Evolutionary conservation across 2,329 filamentous ascomycete species (phyloP), one percentile per base, ranked within the genome.

Genomic region (Fusarium armeniacum): DNA sequence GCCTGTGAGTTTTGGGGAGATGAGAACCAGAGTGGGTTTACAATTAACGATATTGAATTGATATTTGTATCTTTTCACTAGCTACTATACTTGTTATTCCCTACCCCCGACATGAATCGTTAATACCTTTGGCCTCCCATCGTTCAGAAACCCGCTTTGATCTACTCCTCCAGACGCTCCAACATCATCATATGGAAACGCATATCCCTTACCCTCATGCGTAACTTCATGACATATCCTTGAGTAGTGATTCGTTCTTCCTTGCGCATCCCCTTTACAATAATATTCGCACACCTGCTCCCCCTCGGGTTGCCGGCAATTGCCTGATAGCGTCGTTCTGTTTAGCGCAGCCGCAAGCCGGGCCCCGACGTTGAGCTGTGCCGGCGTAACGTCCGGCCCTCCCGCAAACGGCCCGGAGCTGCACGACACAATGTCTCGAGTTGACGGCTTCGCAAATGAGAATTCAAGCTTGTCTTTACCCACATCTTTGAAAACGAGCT

Each of bases 311-410:
- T 86, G 88, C 69, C 75, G 72, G n/a, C 77, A 55, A 71, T 86
- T 80, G 22, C 79, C 75, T 51, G 92, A 79, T 64, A 96, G 79
- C 13, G 91, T 94, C 35, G 87, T 89, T 24, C 93, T 86, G 79
- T 94, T 93, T 74, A 95, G 87, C 1, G 90, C 91, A 2, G 93
- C 92, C 0, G 90, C 87, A 16, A 96, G 80, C n/a, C 93, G 85
- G 0, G 93, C 91, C 11, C 90, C 89, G 58, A 94, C 86, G 41
- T 89, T 89, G 63, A 87, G 86, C 76, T 85, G 83, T 73, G 83
- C 79, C 51, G 80, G 81, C 4, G 78, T 75, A 57, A 83, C 81
- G 38, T 78, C 79, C 7, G 80, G 72, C 10, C 68, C 68, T 10
- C 44, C 64, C 15, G 62, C 72, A 78, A 91, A 90, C 1, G 88